Percentiles rank a stretch among this genome's conserved stretches.
These are phyloP conservation scores for Trichoderma citrinoviride DNA, from an alignment of 2,329 filamentous ascomycete genomes.

Conservation along the genomic window DNA sequence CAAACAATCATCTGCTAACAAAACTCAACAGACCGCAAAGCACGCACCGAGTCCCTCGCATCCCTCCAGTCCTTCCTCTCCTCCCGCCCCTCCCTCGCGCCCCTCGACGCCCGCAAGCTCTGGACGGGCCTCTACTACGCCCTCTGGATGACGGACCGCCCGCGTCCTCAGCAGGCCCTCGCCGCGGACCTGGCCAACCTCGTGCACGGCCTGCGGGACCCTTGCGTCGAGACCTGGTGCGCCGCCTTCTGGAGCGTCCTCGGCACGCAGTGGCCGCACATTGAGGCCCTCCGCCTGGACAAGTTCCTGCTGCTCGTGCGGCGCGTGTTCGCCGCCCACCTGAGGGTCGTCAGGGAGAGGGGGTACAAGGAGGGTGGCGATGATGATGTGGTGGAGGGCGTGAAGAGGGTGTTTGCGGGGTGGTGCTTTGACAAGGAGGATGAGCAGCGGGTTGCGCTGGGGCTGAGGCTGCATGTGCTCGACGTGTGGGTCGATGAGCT, in stretches of 20 bases:
- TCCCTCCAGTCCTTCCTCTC: conserved; percentile 78
- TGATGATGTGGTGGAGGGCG: conserved; percentile 31
- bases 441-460: conserved; percentile 67
- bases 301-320: conserved; percentile 88
- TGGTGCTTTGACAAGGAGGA: conserved; percentile 38
- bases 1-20: neutral
- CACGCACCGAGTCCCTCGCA: conserved; percentile 74
- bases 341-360: conserved; percentile 46
- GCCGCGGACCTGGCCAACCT: conserved; percentile 74
- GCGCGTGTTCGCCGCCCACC: conserved; percentile 70
- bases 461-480: conserved; percentile 79
- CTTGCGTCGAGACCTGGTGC: conserved; percentile 48
- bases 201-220: conserved; percentile 51
- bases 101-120: conserved; percentile 76
- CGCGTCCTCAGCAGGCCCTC: conserved; percentile 81
- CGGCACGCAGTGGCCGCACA: conserved; percentile 66
- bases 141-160: conserved; percentile 90
- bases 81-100: conserved; percentile 56
- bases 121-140: conserved; percentile 95
- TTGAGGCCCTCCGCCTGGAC: conserved; percentile 78
- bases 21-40: conserved; percentile 64
- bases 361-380: conserved; percentile 36
- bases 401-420: conserved; percentile 31
- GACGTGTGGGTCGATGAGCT: conserved; percentile 93
- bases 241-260: conserved; percentile 71